Conservation (phyloP, 2,329 filamentous ascomycete genomes). For the Diaporthe sp. region DNA sequence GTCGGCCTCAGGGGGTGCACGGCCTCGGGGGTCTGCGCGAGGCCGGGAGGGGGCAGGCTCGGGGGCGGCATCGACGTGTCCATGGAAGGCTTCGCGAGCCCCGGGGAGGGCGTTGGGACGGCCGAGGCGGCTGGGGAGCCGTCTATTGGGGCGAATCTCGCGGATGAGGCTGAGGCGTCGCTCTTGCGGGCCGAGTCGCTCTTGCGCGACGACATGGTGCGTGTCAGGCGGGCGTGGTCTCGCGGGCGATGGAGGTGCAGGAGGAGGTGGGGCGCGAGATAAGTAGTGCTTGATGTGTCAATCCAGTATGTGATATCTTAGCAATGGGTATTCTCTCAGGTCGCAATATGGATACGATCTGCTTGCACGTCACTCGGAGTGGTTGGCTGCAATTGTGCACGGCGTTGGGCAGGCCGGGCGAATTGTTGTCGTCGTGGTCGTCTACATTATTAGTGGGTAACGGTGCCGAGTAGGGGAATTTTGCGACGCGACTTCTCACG, state of each 20-base stretch:
- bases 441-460: slow-evolving; percentile 21
- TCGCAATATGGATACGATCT: not conserved
- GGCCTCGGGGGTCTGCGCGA: slow-evolving; percentile 38
- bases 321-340: not conserved
- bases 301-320: not conserved
- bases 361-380: not conserved
- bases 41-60: slow-evolving; percentile 44
- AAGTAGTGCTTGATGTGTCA: not conserved
- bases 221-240: not conserved
- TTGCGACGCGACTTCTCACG: slow-evolving; percentile 33
- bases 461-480: slow-evolving; percentile 24
- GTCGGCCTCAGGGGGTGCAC: slow-evolving; percentile 45
- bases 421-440: slow-evolving; percentile 24
- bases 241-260: not conserved
- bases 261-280: not conserved
- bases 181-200: slow-evolving; percentile 61
- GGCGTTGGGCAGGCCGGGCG: not conserved
- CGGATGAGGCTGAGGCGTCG: slow-evolving; percentile 62
- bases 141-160: slow-evolving; percentile 60
- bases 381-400: not conserved
- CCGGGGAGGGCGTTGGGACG: slow-evolving; percentile 41
- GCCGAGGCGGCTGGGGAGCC: slow-evolving; percentile 44
- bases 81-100: slow-evolving; percentile 45
- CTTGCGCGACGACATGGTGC: slow-evolving; percentile 69
- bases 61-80: slow-evolving; percentile 43